These are phyloP conservation scores for Saccharomyces hybrid DNA, from an alignment of 1,139 yeast species.

Conservation along the genomic window DNA sequence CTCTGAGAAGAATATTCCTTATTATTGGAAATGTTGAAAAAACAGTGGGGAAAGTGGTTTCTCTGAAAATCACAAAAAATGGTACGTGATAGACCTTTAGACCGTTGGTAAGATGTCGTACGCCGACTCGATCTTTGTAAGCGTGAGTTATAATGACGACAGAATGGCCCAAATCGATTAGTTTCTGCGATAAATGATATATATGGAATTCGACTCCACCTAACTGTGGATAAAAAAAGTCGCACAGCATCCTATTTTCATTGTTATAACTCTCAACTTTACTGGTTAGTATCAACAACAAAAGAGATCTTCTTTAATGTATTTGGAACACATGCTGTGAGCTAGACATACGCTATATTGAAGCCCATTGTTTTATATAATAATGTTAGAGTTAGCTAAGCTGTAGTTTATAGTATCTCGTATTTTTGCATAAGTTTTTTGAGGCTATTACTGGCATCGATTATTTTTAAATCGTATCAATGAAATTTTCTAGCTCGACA, in stretches of 20 bases:
- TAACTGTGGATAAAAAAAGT: slow-evolving; percentile 95
- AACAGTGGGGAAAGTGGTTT: slow-evolving; percentile 82
- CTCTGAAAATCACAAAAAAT: slow-evolving; percentile 66
- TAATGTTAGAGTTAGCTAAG: background rate
- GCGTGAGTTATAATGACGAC: slow-evolving; percentile 89
- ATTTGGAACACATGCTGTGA: background rate
- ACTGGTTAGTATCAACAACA: background rate
- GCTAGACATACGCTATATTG: background rate
- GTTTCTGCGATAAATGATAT: slow-evolving; percentile 70
- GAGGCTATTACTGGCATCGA: background rate
- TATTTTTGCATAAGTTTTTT: background rate
- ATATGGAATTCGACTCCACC: slow-evolving; percentile 98
- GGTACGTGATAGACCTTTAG: slow-evolving; percentile 91
- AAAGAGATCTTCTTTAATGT: background rate
- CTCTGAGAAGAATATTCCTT: slow-evolving; percentile 79
- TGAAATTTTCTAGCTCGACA: background rate
- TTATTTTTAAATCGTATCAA: background rate
- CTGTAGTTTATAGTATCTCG: background rate
- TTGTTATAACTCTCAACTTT: background rate
- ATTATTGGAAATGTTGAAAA: slow-evolving; percentile 81
- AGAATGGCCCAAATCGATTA: slow-evolving; percentile 79
- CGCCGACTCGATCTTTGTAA: slow-evolving; percentile 74
- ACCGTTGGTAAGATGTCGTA: slow-evolving; percentile 80
- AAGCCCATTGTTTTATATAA: background rate
- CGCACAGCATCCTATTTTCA: slow-evolving; percentile 71